Base-by-base conservation (phyloP, 2,329 filamentous ascomycete species). In the Fusarium decemcellulare region DNA sequence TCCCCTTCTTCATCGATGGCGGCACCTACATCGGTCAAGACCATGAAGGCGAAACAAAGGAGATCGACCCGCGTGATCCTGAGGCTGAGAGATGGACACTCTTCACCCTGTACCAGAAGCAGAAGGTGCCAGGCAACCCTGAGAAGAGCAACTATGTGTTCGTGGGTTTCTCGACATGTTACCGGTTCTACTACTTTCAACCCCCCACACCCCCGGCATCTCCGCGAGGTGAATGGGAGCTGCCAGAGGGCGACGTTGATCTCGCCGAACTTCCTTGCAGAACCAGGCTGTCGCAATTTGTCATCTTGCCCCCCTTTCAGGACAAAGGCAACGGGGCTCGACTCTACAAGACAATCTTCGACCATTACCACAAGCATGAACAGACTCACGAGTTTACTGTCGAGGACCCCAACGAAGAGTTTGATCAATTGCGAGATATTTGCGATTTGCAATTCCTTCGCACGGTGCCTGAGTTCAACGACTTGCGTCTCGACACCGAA, bases 1-100 rank as follows among this genome's bases (percentile, higher is more conserved):
- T 95, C 6, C 90, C 93, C 15, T 85, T 98, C 63, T 97, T 94
- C 78, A 98, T 99, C 66, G 97, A 99, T 79, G 96, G 93, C 30
- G 96, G 95, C n/a, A 92, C 90, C 6, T 89, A 89, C 39, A 90
- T 98, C 47, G 88, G 82, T 10, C 76, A 83, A 37, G 78, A 83
- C 32, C 74, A 72, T 2, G 79, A 85, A 6, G 80, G 80, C 5
- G 80, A 84, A 3, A 89, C 94, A 53, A 87, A 88, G 15, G 87
- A 93, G 62, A 86, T 77, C 43, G 90, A 94, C 40, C 87, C 92
- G 23, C 23, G 23, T 23, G 23, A 55, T 87, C 91, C 1, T 23
- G 92, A 95, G 66, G 91, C 90, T 18, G 88, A 94, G 65, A 88
- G 95, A 74, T 99, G 96, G 96, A 94, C 93, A 1, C 82, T 98